Percentiles rank a stretch among this genome's conserved stretches.
Evolutionary conservation across 1,139 yeast genomes (phyloP).

Genomic region (Wickerhamomyces sp.): DNA sequence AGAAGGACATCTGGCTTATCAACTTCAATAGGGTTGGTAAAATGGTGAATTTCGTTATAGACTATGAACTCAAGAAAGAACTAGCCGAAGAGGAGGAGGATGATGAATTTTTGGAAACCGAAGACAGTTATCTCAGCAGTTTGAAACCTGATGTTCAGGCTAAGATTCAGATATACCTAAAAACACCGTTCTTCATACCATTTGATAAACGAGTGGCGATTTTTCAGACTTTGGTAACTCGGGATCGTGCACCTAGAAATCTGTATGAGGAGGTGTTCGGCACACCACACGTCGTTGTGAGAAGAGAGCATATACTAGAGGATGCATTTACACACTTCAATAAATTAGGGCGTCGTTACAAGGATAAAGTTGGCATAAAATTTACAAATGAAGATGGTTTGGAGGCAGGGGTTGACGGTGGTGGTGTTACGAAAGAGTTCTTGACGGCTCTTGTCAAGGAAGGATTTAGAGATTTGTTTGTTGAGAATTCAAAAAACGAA

Average conservation of each 20-base stretch:
- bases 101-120: slow-evolving; percentile 11
- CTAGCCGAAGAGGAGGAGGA: slow-evolving; percentile 21
- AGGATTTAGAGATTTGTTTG: slow-evolving; percentile 56
- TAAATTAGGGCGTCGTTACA: slow-evolving; percentile 45
- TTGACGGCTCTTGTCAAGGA: slow-evolving; percentile 67
- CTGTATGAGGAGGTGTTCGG: slow-evolving; percentile 17
- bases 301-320: slow-evolving; percentile 63
- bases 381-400: slow-evolving; percentile 72
- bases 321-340: slow-evolving; percentile 68
- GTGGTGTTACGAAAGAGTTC: slow-evolving; percentile 92
- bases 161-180: slow-evolving; percentile 47
- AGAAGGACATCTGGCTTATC: slow-evolving; percentile 21
- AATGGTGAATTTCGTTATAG: slow-evolving; percentile 10
- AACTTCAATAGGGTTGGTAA: slow-evolving; percentile 5
- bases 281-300: slow-evolving; percentile 46
- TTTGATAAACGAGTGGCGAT: slow-evolving; percentile 70
- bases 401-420: slow-evolving; percentile 86
- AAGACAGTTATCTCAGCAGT: slow-evolving; percentile 13
- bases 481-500: slow-evolving; percentile 51
- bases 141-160: slow-evolving; percentile 12
- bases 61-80: slow-evolving; percentile 17
- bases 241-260: slow-evolving; percentile 38
- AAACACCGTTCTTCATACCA: slow-evolving; percentile 74
- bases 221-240: slow-evolving; percentile 58
- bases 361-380: slow-evolving; percentile 54